Conservation (phyloP, 2,329 filamentous ascomycete species). For the Cucurbitaria berberidis region DNA sequence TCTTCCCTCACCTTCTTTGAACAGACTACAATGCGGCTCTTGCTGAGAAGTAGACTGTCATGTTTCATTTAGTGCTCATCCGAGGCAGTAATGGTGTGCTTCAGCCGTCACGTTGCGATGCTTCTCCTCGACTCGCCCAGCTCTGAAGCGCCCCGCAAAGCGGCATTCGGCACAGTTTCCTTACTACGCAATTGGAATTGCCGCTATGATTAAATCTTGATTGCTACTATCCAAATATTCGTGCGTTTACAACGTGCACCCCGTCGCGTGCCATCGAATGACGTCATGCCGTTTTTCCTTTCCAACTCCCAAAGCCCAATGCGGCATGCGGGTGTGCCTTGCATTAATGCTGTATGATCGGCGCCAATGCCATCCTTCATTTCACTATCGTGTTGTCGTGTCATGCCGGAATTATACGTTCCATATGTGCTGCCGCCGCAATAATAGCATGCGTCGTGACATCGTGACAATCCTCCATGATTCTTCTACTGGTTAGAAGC, state of each 20-base stretch:
- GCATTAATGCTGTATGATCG: slow-evolving; percentile 38
- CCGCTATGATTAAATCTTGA: slow-evolving; percentile 17
- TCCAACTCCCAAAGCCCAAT: slow-evolving; percentile 16
- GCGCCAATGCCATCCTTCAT: slow-evolving; percentile 13
- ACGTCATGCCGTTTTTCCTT: slow-evolving; percentile 30
- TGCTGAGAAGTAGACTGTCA: slow-evolving; percentile 11
- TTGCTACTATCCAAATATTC: slow-evolving; percentile 32
- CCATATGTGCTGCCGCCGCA: slow-evolving; percentile 19
- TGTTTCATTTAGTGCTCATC: not conserved
- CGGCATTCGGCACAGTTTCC: not conserved
- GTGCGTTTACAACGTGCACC: slow-evolving; percentile 13
- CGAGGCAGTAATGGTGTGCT: not conserved
- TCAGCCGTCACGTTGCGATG: not conserved
- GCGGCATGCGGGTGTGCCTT: slow-evolving; percentile 45
- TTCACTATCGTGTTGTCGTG: slow-evolving; percentile 9
- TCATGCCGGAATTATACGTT: slow-evolving; percentile 6
- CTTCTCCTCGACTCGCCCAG: not conserved
- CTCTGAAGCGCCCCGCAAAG: not conserved
- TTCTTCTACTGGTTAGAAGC: not conserved
- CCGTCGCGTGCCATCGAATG: slow-evolving; percentile 29
- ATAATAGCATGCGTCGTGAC: slow-evolving; percentile 25
- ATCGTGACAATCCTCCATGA: slow-evolving; percentile 17
- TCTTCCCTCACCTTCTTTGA: slow-evolving; percentile 1
- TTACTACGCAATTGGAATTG: slow-evolving; percentile 5
- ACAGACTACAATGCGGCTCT: slow-evolving; percentile 22